These are phyloP conservation scores for Acacia acuminata DNA, from an alignment of 306 rosid species.

Conservation along the genomic window DNA sequence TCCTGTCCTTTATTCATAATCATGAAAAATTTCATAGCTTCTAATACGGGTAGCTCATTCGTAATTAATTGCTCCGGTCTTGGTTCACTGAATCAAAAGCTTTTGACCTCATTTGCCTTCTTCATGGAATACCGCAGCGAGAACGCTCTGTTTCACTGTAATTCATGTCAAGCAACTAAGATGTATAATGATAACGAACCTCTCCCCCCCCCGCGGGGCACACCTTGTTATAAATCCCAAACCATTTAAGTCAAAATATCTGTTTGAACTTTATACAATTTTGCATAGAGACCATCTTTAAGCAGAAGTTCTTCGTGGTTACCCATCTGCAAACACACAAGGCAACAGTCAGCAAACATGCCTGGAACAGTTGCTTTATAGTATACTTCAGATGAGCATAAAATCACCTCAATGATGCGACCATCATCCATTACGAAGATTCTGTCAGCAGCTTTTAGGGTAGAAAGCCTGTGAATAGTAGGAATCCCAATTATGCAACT, in stretches of 20 bases:
- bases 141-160: no score
- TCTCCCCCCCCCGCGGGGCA: neutral
- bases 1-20: neutral
- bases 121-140: no score
- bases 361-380: neutral
- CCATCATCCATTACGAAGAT: slow-evolving; percentile 84
- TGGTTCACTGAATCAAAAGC: neutral
- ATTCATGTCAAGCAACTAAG: neutral
- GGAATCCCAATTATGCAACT: neutral
- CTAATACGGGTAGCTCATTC: no score
- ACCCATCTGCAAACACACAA: slow-evolving; percentile 54
- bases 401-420: slow-evolving; percentile 70
- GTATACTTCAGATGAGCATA: slow-evolving; percentile 8
- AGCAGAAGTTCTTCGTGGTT: slow-evolving; percentile 70
- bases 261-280: slow-evolving; percentile 36
- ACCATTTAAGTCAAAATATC: slow-evolving; percentile 32
- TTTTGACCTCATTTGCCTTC: neutral
- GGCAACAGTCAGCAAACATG: neutral
- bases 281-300: slow-evolving; percentile 70
- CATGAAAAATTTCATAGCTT: neutral
- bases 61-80: no score
- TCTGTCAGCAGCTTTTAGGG: slow-evolving; percentile 82
- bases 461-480: slow-evolving; percentile 67
- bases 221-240: neutral
- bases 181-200: neutral